Base-by-base conservation (phyloP, 768 basidiomycete species). In the Clavulina sp. region DNA sequence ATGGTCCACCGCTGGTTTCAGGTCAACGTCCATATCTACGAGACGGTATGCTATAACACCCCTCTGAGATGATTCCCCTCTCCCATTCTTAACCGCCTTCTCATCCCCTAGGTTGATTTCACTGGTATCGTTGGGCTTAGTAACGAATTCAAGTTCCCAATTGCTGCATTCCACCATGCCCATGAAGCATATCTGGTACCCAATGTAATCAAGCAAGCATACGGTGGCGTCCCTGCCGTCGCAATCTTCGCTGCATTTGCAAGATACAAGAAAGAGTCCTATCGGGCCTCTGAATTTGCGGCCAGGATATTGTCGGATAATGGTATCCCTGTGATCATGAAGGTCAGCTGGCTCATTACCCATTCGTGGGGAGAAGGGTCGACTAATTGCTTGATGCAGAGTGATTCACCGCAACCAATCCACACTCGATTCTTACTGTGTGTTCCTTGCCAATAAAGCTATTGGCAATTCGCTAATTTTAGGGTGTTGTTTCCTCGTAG, bases 121-220 rank as follows among this genome's bases (percentile, higher is more conserved):
- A 38, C 53, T 19, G 32, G 28, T 4, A 52, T 54, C 28, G 23
- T 57, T 7, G 50, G 56, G 77, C 68, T 87, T 3, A 76, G 81
- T 5, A 83, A 87, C 63, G 84, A 88, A 56, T 87, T 86, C 68
- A 68, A 83, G 54, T 84, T 83, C 65, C 74, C 78, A 0, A 67
- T 84, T 32, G 74, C 81, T 0, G 78, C 79, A 0, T 75, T 84
- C 64, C 83, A 85, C 58, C 84, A 85, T 57, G 83, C 84, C 2
- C 77, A 77, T 53, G 84, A 88, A 57, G 75, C 83, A 0, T 87
- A 81, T 57, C 77, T 88, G 36, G 81, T 86, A n/a, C 79, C 84
- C 2, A 75, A 77, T 26, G 62, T 83, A 1, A 69, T 88, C 51
- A 85, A 84, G 63, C 70, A 72, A 58, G 72, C 78, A 6, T 87